These are phyloP conservation scores for Backusella mclennaniae DNA, from an alignment of 192 early-diverging fungal species.

Conservation along the genomic window DNA sequence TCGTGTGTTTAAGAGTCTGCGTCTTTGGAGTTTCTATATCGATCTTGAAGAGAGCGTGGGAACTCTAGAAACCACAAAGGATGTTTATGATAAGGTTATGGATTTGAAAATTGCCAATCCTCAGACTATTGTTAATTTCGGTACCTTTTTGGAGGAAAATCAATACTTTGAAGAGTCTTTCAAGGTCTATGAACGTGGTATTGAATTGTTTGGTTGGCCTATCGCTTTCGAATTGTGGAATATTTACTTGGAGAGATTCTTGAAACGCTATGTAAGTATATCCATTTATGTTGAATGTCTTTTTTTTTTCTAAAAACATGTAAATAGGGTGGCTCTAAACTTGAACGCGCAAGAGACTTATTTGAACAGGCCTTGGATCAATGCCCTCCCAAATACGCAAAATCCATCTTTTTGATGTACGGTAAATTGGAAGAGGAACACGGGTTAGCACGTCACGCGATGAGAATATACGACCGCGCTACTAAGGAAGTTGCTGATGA, in stretches of 20 bases:
- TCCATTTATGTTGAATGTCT: background rate
- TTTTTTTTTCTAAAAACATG: background rate
- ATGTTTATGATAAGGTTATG: conserved; percentile 89
- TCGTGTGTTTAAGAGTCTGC: conserved; percentile 84
- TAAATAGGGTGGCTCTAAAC: conserved; percentile 67
- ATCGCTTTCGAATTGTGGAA: conserved; percentile 98
- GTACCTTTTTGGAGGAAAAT: conserved; percentile 84
- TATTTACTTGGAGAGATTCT: conserved; percentile 87
- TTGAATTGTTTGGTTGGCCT: conserved; percentile 94
- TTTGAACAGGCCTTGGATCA: conserved; percentile 92
- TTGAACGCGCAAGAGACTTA: conserved; percentile 92
- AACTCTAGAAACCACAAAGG: conserved; percentile 72
- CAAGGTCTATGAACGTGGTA: conserved; percentile 94
- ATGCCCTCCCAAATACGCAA: conserved; percentile 84
- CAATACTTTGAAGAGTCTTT: conserved; percentile 94
- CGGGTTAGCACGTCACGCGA: conserved; percentile 87
- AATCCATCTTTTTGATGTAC: conserved; percentile 85
- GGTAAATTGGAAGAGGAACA: conserved; percentile 90
- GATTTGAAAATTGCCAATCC: conserved; percentile 93
- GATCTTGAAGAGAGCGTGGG: conserved; percentile 94
- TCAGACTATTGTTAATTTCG: conserved; percentile 96
- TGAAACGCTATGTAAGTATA: conserved; percentile 69
- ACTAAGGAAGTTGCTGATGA: conserved; percentile 74
- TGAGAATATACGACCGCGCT: conserved; percentile 93
- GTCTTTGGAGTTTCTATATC: conserved; percentile 91